A percentile compares a stretch with the other conserved stretches of the same genome.
These are phyloP conservation scores for Helicocarpus griseus DNA, from an alignment of 2,329 filamentous ascomycete species.

Conservation along the genomic window DNA sequence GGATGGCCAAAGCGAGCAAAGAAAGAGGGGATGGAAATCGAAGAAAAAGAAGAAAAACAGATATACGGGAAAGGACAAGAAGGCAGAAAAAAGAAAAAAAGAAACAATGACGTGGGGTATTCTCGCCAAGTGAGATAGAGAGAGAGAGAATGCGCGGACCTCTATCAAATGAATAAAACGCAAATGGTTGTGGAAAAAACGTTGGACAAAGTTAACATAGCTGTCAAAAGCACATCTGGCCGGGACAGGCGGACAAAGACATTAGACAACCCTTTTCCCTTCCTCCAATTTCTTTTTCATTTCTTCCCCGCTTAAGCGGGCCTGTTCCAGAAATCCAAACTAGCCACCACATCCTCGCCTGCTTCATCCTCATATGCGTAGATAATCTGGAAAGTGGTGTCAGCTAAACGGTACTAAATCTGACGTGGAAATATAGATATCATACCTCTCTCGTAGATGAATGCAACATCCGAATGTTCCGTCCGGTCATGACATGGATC, in stretches of 20 bases:
- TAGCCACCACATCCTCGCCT: constrained; percentile 87
- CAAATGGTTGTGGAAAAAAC: neutral
- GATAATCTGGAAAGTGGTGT: constrained; percentile 58
- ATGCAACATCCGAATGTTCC: constrained; percentile 95
- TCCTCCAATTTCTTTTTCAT: neutral
- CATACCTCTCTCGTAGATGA: constrained; percentile 89
- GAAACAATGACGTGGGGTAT: neutral
- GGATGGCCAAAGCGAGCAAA: neutral
- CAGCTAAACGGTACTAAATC: neutral
- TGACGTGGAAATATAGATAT: neutral
- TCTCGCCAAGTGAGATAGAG: neutral
- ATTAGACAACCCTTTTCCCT: constrained; percentile 4
- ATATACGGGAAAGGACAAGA: neutral
- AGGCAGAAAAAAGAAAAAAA: neutral
- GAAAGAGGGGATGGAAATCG: neutral
- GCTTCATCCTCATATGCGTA: constrained; percentile 96
- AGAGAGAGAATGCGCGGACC: neutral
- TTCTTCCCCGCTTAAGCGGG: constrained; percentile 7
- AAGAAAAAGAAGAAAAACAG: neutral
- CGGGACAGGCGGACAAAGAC: neutral
- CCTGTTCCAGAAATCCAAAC: constrained; percentile 90
- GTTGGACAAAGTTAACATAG: too few relatives aligned
- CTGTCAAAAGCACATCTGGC: neutral
- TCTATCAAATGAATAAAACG: neutral
- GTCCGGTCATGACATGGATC: constrained; percentile 91